phyloP scores from a whole-genome alignment of 495 filamentous ascomycete genomes.

The Penicillium atrosanguineum region DNA sequence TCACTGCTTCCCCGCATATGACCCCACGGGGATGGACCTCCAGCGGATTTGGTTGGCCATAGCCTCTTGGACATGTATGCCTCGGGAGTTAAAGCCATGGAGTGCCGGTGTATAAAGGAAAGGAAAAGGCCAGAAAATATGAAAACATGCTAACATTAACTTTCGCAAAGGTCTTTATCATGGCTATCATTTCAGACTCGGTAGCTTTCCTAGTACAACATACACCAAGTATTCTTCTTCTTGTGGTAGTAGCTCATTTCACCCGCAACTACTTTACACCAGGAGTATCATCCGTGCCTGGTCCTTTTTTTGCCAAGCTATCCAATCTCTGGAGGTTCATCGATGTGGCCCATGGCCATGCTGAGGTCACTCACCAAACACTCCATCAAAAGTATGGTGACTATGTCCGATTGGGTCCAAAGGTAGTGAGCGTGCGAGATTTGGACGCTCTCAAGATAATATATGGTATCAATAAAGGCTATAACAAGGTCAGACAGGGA shows the following conservation, averaged over 20 bases:
- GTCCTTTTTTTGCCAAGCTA: constrained; percentile 15
- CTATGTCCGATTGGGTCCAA: constrained; percentile 57
- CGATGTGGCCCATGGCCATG: constrained; percentile 18
- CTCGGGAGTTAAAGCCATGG: not conserved
- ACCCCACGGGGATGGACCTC: constrained; percentile 1
- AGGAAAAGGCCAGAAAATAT: not conserved
- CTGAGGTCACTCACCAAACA: constrained; percentile 26
- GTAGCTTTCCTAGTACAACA: constrained; percentile 4
- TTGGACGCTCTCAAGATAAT: constrained; percentile 33
- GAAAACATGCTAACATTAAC: not conserved
- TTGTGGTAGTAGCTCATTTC: constrained; percentile 4
- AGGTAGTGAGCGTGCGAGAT: constrained; percentile 52
- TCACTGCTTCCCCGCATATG: constrained; percentile 13
- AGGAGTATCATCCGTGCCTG: constrained; percentile 11
- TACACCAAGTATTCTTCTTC: constrained; percentile 1
- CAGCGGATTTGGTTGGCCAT: not conserved
- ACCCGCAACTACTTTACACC: constrained; percentile 15
- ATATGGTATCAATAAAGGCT: constrained; percentile 22
- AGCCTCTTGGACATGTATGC: not conserved
- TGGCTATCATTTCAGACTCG: constrained; percentile 10
- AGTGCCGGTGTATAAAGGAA: not conserved
- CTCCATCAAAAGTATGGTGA: constrained; percentile 54
- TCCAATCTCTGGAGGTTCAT: constrained; percentile 18
- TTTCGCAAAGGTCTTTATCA: not conserved
- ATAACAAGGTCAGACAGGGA: constrained; percentile 6